Conservation (phyloP, 2,329 filamentous ascomycete genomes). For the Decorospora gaudefroyi region DNA sequence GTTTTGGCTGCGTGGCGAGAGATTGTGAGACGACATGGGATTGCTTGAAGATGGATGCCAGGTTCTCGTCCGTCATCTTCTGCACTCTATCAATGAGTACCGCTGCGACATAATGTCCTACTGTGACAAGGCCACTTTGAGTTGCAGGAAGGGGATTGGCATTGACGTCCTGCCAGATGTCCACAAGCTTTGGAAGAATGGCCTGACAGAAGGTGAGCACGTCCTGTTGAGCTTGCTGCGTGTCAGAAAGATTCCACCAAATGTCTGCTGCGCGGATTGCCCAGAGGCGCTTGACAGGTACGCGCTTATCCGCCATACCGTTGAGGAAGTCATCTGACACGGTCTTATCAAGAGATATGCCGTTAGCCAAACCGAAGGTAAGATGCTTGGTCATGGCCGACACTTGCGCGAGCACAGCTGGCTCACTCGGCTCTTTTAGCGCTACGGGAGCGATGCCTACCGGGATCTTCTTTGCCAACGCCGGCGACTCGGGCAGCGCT, state of each 20-base stretch:
- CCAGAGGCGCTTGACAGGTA: conserved; percentile 78
- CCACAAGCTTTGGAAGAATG: conserved; percentile 61
- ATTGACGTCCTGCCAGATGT: conserved; percentile 76
- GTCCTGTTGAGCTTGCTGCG: conserved; percentile 55
- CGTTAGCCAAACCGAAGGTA: conserved; percentile 64
- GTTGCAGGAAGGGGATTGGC: conserved; percentile 77
- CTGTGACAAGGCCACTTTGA: conserved; percentile 80
- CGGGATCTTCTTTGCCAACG: conserved; percentile 69
- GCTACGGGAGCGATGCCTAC: conserved; percentile 69
- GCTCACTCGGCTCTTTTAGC: conserved; percentile 86
- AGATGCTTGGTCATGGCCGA: conserved; percentile 70
- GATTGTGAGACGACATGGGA: conserved; percentile 67
- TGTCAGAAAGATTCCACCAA: conserved; percentile 62
- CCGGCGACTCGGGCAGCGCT: conserved; percentile 56
- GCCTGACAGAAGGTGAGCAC: conserved; percentile 55
- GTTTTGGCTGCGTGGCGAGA: conserved; percentile 73
- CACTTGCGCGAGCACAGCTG: conserved; percentile 76
- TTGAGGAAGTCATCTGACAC: conserved; percentile 75
- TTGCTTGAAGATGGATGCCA: conserved; percentile 63
- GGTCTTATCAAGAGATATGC: conserved; percentile 65
- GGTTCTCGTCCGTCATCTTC: conserved; percentile 60
- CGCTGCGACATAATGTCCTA: conserved; percentile 73
- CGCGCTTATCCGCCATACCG: conserved; percentile 83
- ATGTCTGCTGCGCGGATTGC: conserved; percentile 73
- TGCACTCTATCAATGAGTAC: conserved; percentile 62